These are phyloP conservation scores for Carex cristatella DNA, from an alignment of 176 grass and related monocot species.

Conservation along the genomic window DNA sequence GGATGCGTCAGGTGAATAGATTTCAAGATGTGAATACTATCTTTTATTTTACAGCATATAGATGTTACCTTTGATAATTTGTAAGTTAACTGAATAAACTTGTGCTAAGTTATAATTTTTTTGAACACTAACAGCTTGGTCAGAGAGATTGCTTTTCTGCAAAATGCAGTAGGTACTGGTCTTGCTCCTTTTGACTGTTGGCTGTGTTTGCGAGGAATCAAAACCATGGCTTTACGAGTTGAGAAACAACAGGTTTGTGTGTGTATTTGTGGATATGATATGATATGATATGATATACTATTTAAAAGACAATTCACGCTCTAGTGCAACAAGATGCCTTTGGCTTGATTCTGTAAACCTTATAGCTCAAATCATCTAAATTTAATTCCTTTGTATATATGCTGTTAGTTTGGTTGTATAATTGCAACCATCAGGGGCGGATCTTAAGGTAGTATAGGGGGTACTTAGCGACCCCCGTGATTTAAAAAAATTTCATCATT, in stretches of 20 bases:
- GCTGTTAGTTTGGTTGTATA: not conserved
- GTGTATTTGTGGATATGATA: not conserved
- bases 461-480: no score
- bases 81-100: not conserved
- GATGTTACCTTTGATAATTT: not conserved
- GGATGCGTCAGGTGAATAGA: not conserved
- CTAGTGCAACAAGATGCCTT: not conserved
- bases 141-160: constrained; percentile 85
- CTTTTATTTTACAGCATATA: not conserved
- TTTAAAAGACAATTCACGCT: not conserved
- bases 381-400: not conserved
- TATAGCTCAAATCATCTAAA: not conserved
- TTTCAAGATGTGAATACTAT: not conserved
- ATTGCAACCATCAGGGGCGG: not conserved
- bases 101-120: not conserved
- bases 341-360: not conserved
- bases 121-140: constrained; percentile 49
- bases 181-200: constrained; percentile 89
- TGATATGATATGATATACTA: not conserved
- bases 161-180: constrained; percentile 91
- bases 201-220: constrained; percentile 84
- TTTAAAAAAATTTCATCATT: no score
- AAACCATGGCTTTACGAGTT: constrained; percentile 89
- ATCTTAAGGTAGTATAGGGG: no score
- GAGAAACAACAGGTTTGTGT: constrained; percentile 77